Percentiles rank a stretch among this genome's conserved stretches.
phyloP scores from a whole-genome alignment of 768 basidiomycete genomes.

The Baorangia bicolor region DNA sequence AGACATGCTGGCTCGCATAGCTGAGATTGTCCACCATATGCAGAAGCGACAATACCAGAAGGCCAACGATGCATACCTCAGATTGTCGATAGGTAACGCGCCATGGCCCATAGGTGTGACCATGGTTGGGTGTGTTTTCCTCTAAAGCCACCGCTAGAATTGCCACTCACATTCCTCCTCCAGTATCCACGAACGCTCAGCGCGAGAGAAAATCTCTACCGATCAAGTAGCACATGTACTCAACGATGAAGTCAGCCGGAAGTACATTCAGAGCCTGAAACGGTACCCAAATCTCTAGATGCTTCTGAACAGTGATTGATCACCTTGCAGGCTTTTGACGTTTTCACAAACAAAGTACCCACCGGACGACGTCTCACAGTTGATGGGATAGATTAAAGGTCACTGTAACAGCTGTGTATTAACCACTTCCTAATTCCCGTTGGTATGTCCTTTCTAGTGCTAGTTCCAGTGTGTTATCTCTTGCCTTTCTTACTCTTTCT shows the following conservation, averaged over 20 bases:
- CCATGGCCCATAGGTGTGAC: conserved; percentile 99
- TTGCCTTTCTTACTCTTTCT: conserved; percentile 38
- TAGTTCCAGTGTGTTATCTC: conserved; percentile 13
- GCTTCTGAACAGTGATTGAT: conserved; percentile 2
- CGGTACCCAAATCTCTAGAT: conserved; percentile 48
- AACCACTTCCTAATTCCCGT: neutral
- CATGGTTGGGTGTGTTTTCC: conserved; percentile 83
- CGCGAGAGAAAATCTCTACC: conserved; percentile 95
- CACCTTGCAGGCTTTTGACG: conserved; percentile 69
- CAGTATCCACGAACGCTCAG: conserved; percentile 96
- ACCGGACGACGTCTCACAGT: conserved; percentile 85
- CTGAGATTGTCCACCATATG: conserved; percentile 96
- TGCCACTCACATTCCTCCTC: neutral
- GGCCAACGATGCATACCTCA: conserved; percentile 96
- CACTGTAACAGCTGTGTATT: neutral
- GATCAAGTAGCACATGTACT: conserved; percentile 98
- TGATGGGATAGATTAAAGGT: conserved; percentile 68
- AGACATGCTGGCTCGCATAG: conserved; percentile 82
- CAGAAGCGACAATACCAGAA: conserved; percentile 93
- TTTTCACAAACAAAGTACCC: conserved; percentile 97
- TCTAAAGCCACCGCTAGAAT: neutral
- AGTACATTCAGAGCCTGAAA: conserved; percentile 98
- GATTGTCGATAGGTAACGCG: conserved; percentile 96
- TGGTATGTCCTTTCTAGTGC: conserved; percentile 10
- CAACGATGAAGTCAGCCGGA: conserved; percentile 98